Conservation (phyloP, 768 basidiomycete genomes). For the Boletus reticuloceps region DNA sequence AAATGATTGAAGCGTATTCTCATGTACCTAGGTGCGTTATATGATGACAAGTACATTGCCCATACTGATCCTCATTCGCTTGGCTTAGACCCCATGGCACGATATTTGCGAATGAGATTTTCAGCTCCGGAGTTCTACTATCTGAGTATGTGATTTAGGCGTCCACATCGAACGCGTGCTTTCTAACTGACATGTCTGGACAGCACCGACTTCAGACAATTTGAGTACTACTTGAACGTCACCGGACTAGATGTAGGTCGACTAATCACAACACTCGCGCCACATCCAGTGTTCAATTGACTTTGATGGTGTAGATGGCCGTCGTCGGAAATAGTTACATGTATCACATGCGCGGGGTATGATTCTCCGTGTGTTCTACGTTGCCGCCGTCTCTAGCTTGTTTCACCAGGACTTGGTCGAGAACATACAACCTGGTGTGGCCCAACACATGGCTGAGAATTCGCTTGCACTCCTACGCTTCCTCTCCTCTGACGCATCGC, state of each 20-base stretch:
- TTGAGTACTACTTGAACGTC: constrained; percentile 84
- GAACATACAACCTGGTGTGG: constrained; percentile 81
- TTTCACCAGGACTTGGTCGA: constrained; percentile 62
- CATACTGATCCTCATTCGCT: background rate
- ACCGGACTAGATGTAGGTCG: constrained; percentile 81
- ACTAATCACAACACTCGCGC: background rate
- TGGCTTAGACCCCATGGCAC: constrained; percentile 75
- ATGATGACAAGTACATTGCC: background rate
- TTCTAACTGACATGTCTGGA: constrained; percentile 5
- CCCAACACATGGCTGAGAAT: constrained; percentile 91
- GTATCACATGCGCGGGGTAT: constrained; percentile 88
- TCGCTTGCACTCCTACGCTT: constrained; percentile 73
- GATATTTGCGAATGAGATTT: constrained; percentile 87
- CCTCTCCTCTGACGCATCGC: constrained; percentile 67
- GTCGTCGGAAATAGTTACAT: constrained; percentile 89
- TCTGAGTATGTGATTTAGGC: constrained; percentile 64
- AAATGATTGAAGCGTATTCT: constrained; percentile 92
- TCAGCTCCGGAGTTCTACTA: constrained; percentile 84
- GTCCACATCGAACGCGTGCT: background rate
- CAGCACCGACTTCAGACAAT: constrained; percentile 95
- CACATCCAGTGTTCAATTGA: background rate
- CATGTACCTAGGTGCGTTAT: constrained; percentile 66
- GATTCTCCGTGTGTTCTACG: constrained; percentile 4
- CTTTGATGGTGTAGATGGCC: constrained; percentile 62
- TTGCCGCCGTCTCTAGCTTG: background rate